These are phyloP conservation scores for Draba incana DNA, from an alignment of 345 rosid species.

Conservation along the genomic window DNA sequence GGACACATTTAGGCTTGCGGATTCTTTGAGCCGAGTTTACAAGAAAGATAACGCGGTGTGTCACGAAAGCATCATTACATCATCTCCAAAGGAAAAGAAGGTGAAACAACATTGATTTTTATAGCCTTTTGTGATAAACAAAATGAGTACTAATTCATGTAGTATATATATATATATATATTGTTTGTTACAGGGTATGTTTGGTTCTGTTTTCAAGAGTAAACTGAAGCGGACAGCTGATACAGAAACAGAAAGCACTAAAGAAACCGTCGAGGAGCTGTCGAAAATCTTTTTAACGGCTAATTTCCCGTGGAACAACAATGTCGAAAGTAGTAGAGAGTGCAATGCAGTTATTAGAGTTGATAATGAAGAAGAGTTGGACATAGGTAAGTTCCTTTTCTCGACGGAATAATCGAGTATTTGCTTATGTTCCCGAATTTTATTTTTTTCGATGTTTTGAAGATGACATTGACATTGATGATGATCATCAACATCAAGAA, in stretches of 20 bases:
- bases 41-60: slow-evolving; percentile 46
- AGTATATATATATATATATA: not conserved
- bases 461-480: slow-evolving; percentile 87
- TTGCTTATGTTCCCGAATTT: not conserved
- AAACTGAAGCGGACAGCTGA: slow-evolving; percentile 60
- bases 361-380: slow-evolving; percentile 55
- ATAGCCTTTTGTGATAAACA: not conserved
- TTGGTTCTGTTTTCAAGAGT: slow-evolving; percentile 78
- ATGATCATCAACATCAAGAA: slow-evolving; percentile 5
- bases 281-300: slow-evolving; percentile 54
- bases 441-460: slow-evolving; percentile 23
- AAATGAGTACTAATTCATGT: slow-evolving; percentile 16
- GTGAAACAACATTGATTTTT: slow-evolving; percentile 40
- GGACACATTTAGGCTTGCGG: slow-evolving; percentile 65
- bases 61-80: slow-evolving; percentile 42
- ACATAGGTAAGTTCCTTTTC: slow-evolving; percentile 57
- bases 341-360: slow-evolving; percentile 29
- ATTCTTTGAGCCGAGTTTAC: slow-evolving; percentile 59
- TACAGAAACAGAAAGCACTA: slow-evolving; percentile 64
- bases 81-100: slow-evolving; percentile 71
- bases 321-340: slow-evolving; percentile 27
- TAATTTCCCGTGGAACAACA: slow-evolving; percentile 57
- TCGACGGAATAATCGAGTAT: not conserved
- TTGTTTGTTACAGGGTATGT: slow-evolving; percentile 60
- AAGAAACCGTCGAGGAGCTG: slow-evolving; percentile 71